Evolutionary conservation across 73 alveolate genomes (phyloP).

Genomic region (Durusdinium trenchii): DNA sequence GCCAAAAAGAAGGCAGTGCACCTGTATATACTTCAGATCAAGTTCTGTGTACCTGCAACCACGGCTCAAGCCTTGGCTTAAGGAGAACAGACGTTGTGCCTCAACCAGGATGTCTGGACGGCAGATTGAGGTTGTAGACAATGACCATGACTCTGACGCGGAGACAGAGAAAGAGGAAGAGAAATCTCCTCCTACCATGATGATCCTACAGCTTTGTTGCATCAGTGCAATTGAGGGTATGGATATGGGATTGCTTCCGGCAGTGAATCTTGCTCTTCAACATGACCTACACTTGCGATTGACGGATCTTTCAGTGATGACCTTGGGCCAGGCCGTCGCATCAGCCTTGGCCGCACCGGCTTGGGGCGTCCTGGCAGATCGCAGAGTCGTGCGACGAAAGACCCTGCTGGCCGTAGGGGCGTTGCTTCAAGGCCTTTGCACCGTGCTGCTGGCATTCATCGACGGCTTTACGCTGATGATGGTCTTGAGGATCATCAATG

Average conservation of each 20-base stretch:
- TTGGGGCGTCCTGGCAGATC: conserved; percentile 84
- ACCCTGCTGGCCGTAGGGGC: conserved; percentile 64
- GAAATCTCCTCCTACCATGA: conserved; percentile 13
- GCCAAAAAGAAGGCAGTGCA: no score
- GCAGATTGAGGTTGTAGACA: no score
- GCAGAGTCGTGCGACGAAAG: conserved; percentile 47
- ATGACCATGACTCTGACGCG: no score
- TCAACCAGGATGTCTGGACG: no score
- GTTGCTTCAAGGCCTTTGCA: conserved; percentile 22
- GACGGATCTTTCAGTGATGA: conserved; percentile 26
- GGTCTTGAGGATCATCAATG: conserved; percentile 14
- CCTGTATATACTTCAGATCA: no score
- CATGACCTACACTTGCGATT: conserved; percentile 22
- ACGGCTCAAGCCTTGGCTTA: no score
- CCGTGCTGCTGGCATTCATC: conserved; percentile 6
- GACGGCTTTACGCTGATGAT: neutral
- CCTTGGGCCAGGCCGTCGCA: conserved; percentile 73
- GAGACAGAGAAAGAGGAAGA: conserved; percentile 60
- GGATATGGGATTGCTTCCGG: conserved; percentile 74
- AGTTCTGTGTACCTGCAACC: no score
- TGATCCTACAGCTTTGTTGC: conserved; percentile 63
- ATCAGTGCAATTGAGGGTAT: conserved; percentile 81
- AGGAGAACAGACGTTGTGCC: no score
- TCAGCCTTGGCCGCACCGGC: conserved; percentile 66
- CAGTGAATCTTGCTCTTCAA: conserved; percentile 58